A percentile compares a stretch with the other conserved stretches of the same genome.
These are phyloP conservation scores for Dioscorea dumetorum DNA, from an alignment of 106 monocot genomes.

Conservation along the genomic window DNA sequence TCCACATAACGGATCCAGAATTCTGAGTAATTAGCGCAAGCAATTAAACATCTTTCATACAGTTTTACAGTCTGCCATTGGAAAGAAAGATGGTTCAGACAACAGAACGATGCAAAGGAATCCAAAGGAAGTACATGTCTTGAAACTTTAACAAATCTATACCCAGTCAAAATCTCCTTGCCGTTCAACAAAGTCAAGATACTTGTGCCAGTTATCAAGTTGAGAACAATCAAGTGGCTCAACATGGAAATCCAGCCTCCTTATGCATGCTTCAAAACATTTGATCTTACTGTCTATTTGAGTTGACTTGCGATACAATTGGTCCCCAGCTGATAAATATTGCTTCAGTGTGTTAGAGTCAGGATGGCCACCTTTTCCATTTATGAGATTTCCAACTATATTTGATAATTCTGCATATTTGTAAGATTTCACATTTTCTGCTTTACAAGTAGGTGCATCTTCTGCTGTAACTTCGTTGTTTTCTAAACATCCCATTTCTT, in stretches of 20 bases:
- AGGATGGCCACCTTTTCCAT: constrained; percentile 19
- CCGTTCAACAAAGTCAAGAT: constrained; percentile 85
- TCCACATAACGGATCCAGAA: constrained; percentile 98
- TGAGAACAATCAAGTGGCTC: constrained; percentile 67
- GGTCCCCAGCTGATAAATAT: constrained; percentile 47
- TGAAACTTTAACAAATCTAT: constrained; percentile 14
- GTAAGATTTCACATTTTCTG: constrained; percentile 9
- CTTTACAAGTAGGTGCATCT: constrained; percentile 15
- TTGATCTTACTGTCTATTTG: constrained; percentile 51
- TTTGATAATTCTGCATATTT: constrained; percentile 28
- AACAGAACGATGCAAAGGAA: not conserved
- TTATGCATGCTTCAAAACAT: constrained; percentile 58
- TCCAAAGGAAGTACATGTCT: too few relatives aligned
- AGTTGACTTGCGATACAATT: constrained; percentile 47
- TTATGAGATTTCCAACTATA: constrained; percentile 23
- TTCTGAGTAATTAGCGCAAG: constrained; percentile 97
- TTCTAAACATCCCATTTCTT: constrained; percentile 34
- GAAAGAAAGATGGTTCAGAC: constrained; percentile 19
- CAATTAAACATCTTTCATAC: constrained; percentile 98
- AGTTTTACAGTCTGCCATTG: constrained; percentile 83
- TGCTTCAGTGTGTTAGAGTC: constrained; percentile 32
- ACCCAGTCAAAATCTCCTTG: constrained; percentile 98
- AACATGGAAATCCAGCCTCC: constrained; percentile 67
- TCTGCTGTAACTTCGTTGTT: constrained; percentile 10
- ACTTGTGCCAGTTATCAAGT: constrained; percentile 80